Evolutionary conservation across 106 monocot species (phyloP).

Genomic region (Dendrobium nobile): DNA sequence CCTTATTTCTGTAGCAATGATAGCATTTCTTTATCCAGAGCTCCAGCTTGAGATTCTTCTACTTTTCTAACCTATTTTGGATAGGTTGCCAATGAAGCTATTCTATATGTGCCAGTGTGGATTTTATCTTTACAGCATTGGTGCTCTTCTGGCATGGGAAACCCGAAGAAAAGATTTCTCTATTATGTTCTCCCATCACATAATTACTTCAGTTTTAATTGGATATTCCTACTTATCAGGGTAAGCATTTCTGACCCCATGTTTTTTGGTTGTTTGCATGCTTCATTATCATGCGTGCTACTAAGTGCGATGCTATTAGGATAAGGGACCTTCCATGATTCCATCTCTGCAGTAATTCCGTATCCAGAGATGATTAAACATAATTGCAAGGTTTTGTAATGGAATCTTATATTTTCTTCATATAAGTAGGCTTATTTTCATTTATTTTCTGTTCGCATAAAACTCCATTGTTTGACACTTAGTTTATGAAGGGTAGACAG

Average conservation of each 20-base stretch:
- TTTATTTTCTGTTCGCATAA: neutral
- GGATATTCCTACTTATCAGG: slow-evolving; percentile 58
- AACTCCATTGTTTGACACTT: neutral
- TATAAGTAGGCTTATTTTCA: neutral
- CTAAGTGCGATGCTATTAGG: neutral
- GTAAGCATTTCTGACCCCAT: slow-evolving; percentile 21
- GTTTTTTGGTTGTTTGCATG: neutral
- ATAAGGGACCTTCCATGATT: neutral
- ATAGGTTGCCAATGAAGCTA: slow-evolving; percentile 64
- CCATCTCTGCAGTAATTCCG: neutral
- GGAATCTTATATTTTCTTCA: neutral
- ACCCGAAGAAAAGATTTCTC: slow-evolving; percentile 90
- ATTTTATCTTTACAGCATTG: slow-evolving; percentile 83
- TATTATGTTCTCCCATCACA: slow-evolving; percentile 97
- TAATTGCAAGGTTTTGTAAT: neutral
- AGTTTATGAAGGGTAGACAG: too few relatives aligned
- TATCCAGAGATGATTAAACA: neutral
- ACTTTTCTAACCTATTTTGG: slow-evolving; percentile 1
- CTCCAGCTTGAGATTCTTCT: neutral
- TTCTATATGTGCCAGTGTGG: slow-evolving; percentile 98
- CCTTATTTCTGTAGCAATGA: neutral
- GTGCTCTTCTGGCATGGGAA: slow-evolving; percentile 82
- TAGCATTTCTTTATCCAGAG: neutral
- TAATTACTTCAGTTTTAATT: slow-evolving; percentile 72
- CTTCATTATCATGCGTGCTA: neutral